Conservation (phyloP, 352 stramenopile genomes). For the Pythium periplocum region DNA sequence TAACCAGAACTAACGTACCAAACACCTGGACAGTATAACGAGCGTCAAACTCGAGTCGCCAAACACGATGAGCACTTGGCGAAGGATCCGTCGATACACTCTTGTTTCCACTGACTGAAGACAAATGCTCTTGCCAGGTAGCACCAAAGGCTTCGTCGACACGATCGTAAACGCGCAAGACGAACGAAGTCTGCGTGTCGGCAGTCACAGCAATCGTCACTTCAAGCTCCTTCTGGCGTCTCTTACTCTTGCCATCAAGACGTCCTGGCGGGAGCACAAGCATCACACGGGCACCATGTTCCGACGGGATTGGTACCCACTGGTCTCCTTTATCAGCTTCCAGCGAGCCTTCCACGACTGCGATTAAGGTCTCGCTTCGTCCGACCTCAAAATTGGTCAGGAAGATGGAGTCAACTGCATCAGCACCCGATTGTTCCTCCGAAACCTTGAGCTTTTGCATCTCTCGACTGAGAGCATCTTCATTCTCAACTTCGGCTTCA, state of each 20-base stretch:
- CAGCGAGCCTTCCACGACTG: slow-evolving; percentile 3
- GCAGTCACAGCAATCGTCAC: slow-evolving; percentile 46
- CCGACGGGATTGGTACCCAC: slow-evolving; percentile 62
- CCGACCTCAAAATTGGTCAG: slow-evolving; percentile 16
- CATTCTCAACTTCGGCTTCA: background rate
- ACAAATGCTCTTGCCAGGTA: slow-evolving; percentile 7
- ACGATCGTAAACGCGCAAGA: slow-evolving; percentile 49
- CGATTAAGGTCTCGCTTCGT: background rate
- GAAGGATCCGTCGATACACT: slow-evolving; percentile 1
- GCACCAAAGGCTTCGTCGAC: slow-evolving; percentile 23
- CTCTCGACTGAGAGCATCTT: background rate
- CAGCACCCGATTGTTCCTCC: background rate
- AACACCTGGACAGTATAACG: slow-evolving; percentile 52
- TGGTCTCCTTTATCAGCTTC: slow-evolving; percentile 47
- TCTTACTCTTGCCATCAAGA: slow-evolving; percentile 27
- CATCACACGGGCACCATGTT: slow-evolving; percentile 72
- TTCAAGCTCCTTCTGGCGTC: slow-evolving; percentile 55
- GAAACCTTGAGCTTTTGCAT: slow-evolving; percentile 5
- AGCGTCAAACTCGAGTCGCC: slow-evolving; percentile 74
- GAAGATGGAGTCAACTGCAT: slow-evolving; percentile 7
- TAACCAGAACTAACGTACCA: slow-evolving; percentile 21
- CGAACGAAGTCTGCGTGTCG: slow-evolving; percentile 51
- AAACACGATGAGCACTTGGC: slow-evolving; percentile 22
- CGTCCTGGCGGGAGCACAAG: slow-evolving; percentile 48
- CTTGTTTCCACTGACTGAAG: background rate